phyloP scores from a whole-genome alignment of 164 flowering plant species.

The Sextonia rubra region DNA sequence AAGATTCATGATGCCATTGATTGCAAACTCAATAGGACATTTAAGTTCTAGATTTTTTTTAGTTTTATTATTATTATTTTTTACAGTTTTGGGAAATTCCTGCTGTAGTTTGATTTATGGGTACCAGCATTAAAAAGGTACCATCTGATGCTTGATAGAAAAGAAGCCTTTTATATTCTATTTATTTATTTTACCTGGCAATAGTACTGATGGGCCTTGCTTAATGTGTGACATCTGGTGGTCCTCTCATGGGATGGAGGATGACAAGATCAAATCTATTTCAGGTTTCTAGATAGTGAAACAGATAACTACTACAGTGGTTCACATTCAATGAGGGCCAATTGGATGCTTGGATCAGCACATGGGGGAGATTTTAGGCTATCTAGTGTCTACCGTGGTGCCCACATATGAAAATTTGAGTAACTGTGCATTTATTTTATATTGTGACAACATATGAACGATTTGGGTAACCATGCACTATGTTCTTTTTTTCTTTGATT shows the following conservation, averaged over 20 bases:
- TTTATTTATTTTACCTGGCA: not conserved
- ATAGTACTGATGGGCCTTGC: not conserved
- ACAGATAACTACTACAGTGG: not conserved
- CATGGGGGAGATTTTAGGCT: not conserved
- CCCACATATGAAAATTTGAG: not conserved
- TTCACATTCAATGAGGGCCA: not conserved
- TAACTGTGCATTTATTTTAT: not conserved
- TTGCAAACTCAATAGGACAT: no score
- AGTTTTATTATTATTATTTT: no score
- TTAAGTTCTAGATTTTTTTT: no score
- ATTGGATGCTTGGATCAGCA: not conserved
- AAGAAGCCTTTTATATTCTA: not conserved
- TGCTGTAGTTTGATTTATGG: not conserved
- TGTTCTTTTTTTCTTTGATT: no score
- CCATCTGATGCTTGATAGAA: not conserved
- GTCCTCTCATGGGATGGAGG: not conserved
- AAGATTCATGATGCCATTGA: no score
- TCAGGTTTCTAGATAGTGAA: not conserved
- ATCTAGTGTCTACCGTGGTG: not conserved
- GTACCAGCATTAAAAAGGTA: not conserved
- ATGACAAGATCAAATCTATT: no score
- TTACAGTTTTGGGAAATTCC: not conserved
- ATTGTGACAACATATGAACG: no score
- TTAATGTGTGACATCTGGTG: not conserved
- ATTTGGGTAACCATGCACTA: no score